Evolutionary conservation across 1,139 yeast species (phyloP).

Genomic region (Pichia sp.): DNA sequence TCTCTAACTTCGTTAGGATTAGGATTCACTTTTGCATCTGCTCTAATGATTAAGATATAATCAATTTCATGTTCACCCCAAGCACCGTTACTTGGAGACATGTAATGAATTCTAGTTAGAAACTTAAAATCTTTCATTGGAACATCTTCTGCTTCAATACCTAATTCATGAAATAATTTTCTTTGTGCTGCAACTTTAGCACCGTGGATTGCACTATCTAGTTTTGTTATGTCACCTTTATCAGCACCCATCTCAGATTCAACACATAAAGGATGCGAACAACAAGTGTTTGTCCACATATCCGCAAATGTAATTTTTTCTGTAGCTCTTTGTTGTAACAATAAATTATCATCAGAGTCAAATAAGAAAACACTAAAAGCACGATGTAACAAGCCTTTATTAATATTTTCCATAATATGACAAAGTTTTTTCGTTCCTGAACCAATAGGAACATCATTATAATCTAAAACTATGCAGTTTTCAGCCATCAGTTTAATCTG

Average conservation of each 20-base stretch:
- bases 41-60: conserved; percentile 74
- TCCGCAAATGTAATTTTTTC: conserved; percentile 95
- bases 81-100: conserved; percentile 72
- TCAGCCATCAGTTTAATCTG: conserved; percentile 95
- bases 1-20: conserved; percentile 84
- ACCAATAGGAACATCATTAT: conserved; percentile 80
- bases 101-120: conserved; percentile 90
- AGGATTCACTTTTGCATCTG: conserved; percentile 47
- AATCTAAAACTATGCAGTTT: conserved; percentile 87
- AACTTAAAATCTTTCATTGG: conserved; percentile 71
- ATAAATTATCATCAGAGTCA: conserved; percentile 65
- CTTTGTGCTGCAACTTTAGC: conserved; percentile 87
- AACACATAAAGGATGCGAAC: conserved; percentile 92
- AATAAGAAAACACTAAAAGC: conserved; percentile 93
- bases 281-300: conserved; percentile 98
- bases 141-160: conserved; percentile 53
- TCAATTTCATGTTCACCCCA: conserved; percentile 99
- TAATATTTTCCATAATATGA: conserved; percentile 83
- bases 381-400: conserved; percentile 81
- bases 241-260: conserved; percentile 66
- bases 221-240: conserved; percentile 30
- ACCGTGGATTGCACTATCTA: conserved; percentile 63
- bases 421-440: conserved; percentile 92
- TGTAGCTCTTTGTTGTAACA: conserved; percentile 81
- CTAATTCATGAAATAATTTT: conserved; percentile 87